Percentiles rank a stretch among this genome's conserved stretches.
phyloP scores from a whole-genome alignment of 805 yeast species.

The Nakazawaea wyomingensis region DNA sequence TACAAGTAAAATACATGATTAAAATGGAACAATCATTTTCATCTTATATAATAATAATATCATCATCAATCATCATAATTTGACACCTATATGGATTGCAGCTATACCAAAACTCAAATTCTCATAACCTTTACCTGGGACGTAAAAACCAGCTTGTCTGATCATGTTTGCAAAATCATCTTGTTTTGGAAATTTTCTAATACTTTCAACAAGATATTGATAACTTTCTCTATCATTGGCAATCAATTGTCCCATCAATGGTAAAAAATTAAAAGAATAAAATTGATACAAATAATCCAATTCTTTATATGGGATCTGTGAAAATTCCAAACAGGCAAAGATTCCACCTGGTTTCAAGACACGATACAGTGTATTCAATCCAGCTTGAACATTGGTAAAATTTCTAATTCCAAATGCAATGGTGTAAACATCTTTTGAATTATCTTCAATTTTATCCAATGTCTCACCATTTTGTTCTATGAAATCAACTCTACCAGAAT shows the following conservation, averaged over 20 bases:
- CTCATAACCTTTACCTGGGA: conserved; percentile 90
- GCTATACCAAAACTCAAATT: conserved; percentile 93
- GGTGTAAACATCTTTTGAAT: conserved; percentile 91
- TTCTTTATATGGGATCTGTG: conserved; percentile 78
- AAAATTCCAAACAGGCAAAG: conserved; percentile 92
- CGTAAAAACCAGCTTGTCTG: conserved; percentile 88
- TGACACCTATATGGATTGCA: conserved; percentile 92
- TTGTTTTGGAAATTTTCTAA: conserved; percentile 86
- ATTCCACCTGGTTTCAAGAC: conserved; percentile 97
- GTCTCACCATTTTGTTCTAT: conserved; percentile 90
- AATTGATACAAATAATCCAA: conserved; percentile 77
- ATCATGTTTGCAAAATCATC: conserved; percentile 89
- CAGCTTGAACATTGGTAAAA: conserved; percentile 92
- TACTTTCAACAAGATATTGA: conserved; percentile 93
- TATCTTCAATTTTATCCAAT: conserved; percentile 75
- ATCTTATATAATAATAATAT: neutral
- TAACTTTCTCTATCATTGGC: conserved; percentile 96
- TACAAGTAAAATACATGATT: too few relatives aligned
- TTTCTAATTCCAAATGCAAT: conserved; percentile 97
- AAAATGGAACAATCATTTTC: too few relatives aligned
- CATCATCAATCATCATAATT: conserved; percentile 40
- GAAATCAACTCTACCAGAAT: conserved; percentile 70
- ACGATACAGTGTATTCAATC: conserved; percentile 90
- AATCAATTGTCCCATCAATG: conserved; percentile 91
- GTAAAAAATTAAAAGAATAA: conserved; percentile 83